Conservation (phyloP, 2,329 filamentous ascomycete species). For the Verruconis gallopava region DNA sequence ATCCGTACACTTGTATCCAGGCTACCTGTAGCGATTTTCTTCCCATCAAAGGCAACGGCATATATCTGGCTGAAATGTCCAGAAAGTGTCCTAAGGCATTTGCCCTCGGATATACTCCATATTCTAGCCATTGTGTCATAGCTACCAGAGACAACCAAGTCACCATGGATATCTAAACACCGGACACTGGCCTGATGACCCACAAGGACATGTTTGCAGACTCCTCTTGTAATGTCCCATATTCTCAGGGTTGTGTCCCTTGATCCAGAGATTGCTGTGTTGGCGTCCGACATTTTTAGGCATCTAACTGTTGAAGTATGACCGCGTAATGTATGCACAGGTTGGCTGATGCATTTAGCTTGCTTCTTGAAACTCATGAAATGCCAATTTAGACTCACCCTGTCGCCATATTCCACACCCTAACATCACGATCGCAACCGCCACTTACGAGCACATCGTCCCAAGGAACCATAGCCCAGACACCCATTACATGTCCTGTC, state of each 20-base stretch:
- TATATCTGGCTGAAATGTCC: conserved; percentile 99
- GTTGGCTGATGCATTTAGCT: conserved; percentile 34
- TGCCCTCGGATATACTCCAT: conserved; percentile 94
- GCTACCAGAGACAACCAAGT: conserved; percentile 93
- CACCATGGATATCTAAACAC: conserved; percentile 89
- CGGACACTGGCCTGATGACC: conserved; percentile 92
- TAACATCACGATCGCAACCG: conserved; percentile 89
- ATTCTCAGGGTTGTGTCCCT: conserved; percentile 88
- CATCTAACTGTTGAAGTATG: conserved; percentile 96
- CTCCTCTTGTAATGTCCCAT: conserved; percentile 82
- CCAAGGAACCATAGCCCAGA: conserved; percentile 99
- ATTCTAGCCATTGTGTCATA: conserved; percentile 96
- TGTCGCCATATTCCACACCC: conserved; percentile 91
- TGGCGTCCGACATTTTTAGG: conserved; percentile 90
- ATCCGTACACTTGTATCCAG: conserved; percentile 93
- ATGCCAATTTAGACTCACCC: conserved; percentile 46
- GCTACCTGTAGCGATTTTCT: conserved; percentile 85
- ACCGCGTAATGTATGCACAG: conserved; percentile 69
- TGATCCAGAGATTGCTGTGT: conserved; percentile 91
- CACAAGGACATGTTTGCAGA: conserved; percentile 82
- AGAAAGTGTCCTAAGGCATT: conserved; percentile 76
- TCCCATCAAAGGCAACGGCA: conserved; percentile 92
- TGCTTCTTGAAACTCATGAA: conserved; percentile 18
- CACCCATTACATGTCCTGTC: conserved; percentile 95
- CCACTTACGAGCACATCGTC: conserved; percentile 90